Conservation (phyloP, 1,139 yeast species). For the Pichia sp. region DNA sequence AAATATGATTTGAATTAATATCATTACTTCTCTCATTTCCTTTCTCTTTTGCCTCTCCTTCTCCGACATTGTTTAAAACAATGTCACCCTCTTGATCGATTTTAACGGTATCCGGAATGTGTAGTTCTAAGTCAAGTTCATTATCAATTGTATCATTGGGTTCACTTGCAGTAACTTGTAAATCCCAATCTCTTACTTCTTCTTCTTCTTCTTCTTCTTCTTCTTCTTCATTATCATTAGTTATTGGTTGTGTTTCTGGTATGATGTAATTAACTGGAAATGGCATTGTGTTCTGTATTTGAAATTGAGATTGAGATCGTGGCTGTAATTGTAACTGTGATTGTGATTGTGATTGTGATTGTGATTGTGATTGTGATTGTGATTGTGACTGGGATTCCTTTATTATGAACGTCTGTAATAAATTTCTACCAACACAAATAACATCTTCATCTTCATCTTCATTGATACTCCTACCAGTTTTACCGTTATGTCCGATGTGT, state of each 20-base stretch:
- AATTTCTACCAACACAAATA: slow-evolving; percentile 2
- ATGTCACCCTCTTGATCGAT: not conserved
- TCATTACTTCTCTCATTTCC: not conserved
- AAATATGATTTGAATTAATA: not conserved
- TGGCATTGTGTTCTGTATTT: not conserved
- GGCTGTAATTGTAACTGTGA: slow-evolving; percentile 4
- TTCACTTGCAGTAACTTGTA: slow-evolving; percentile 4
- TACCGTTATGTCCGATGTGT: not conserved
- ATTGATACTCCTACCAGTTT: not conserved
- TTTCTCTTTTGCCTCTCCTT: not conserved
- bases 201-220: not conserved
- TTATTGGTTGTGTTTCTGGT: not conserved
- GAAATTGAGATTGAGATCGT: slow-evolving; percentile 4
- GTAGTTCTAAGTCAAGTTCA: not conserved
- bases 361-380: slow-evolving; percentile 5
- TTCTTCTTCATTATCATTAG: not conserved
- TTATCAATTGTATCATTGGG: slow-evolving; percentile 1
- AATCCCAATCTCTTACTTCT: not conserved
- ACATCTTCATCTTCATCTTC: slow-evolving; percentile 5
- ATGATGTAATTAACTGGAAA: not conserved
- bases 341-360: slow-evolving; percentile 5
- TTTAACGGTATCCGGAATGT: slow-evolving; percentile 3
- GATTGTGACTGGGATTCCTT: slow-evolving; percentile 3
- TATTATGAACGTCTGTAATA: slow-evolving; percentile 6
- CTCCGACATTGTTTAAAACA: not conserved